Percentiles rank a stretch among this genome's conserved stretches.
Conservation (phyloP, 2,329 filamentous ascomycete species). For the Dactylellina haptotyla region DNA sequence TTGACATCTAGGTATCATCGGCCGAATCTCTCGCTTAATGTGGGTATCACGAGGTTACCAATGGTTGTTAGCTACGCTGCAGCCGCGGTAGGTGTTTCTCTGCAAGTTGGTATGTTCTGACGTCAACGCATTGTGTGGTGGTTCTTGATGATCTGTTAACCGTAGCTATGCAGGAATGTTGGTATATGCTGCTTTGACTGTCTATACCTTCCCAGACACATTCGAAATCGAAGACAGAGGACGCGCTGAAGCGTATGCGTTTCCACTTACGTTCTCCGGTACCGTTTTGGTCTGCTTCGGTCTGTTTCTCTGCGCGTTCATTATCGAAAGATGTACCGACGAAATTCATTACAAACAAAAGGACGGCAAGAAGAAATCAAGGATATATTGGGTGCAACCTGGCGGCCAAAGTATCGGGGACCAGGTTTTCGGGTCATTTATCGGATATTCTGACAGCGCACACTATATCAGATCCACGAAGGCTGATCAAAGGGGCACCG, state of each 20-base stretch:
- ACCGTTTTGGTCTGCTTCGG: conserved; percentile 59
- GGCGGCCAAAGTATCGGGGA: conserved; percentile 24
- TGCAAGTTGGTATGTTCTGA: no score
- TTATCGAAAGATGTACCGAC: conserved; percentile 60
- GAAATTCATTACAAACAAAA: conserved; percentile 51
- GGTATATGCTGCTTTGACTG: conserved; percentile 20
- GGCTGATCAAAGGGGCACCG: background rate
- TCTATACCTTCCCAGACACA: conserved; percentile 2
- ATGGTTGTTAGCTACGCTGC: conserved; percentile 28
- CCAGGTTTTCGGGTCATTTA: conserved; percentile 48
- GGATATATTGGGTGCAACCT: conserved; percentile 41
- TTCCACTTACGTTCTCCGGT: conserved; percentile 58
- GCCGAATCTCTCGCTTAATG: conserved; percentile 52
- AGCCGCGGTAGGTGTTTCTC: conserved; percentile 11
- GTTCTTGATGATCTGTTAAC: no score
- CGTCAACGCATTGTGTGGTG: no score
- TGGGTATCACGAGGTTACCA: conserved; percentile 35
- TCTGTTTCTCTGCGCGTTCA: conserved; percentile 59
- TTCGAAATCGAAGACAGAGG: conserved; percentile 1
- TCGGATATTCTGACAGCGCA: conserved; percentile 30
- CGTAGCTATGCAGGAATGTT: no score
- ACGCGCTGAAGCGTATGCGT: conserved; percentile 56
- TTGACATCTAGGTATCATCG: conserved; percentile 36
- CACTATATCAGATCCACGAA: conserved; percentile 37
- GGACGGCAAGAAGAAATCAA: conserved; percentile 3